Evolutionary conservation across 2,329 filamentous ascomycete genomes (phyloP), one percentile per base, ranked within the genome.

Genomic region (Phialemoniopsis sp.): DNA sequence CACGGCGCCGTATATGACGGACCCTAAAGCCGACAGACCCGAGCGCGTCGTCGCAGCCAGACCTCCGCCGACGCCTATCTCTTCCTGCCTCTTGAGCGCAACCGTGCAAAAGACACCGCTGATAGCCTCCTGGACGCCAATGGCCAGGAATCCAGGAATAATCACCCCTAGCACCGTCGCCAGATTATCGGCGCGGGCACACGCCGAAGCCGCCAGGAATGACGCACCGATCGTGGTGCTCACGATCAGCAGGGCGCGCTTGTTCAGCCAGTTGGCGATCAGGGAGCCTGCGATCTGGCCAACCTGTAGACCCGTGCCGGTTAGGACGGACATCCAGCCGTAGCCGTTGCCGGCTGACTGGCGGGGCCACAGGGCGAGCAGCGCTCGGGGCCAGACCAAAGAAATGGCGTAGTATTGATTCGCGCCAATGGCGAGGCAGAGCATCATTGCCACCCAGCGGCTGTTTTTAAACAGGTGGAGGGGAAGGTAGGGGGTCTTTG

Each of bases 321-420:
- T 42, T 12, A 57, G 41, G 21, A 42, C 47, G 32, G 49, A 46
- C 15, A 56, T 32, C 14, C 36, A 40, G 31, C 47, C 46, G n/a
- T n/a, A n/a, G n/a, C n/a, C n/a, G n/a, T n/a, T n/a, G n/a, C n/a
- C n/a, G n/a, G n/a, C n/a, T n/a, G n/a, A n/a, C n/a, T n/a, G n/a
- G n/a, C n/a, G n/a, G n/a, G n/a, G n/a, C n/a, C n/a, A 60, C 17
- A 63, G 39, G 14, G 55, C 52, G 10, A 47, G 48, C 1, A 62
- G 52, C 53, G 60, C 60, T n/a, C 45, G 46, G 2, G 60, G 59
- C 59, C 59, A 64, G 13, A 63, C 50, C 12, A 62, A 54, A 15
- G 58, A 57, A 34, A 62, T 56, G 37, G 54, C 59, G 41, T 62
- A 63, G 49, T 62, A 63, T 8, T 61, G 54, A 18, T 51, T 56